Percentiles rank a stretch among this genome's conserved stretches.
Evolutionary conservation across 352 stramenopile species (phyloP).

Genomic region (Phytopythium cucurbitacearum): DNA sequence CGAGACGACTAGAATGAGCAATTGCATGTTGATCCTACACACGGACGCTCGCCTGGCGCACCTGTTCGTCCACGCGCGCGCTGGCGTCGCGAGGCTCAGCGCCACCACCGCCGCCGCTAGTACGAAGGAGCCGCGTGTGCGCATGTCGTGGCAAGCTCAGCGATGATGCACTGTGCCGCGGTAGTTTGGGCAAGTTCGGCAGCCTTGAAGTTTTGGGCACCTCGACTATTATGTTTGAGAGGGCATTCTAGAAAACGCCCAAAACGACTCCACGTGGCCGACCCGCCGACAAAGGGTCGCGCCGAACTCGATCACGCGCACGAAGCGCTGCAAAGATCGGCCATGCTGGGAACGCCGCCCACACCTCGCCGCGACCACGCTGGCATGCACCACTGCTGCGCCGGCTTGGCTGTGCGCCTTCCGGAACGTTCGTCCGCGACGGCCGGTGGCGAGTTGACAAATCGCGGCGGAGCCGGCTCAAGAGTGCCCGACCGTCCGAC

Average conservation of each 20-base stretch:
- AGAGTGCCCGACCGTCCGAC: too few relatives aligned
- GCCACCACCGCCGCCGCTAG: conserved; percentile 9
- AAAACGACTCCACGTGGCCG: conserved; percentile 10
- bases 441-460: too few relatives aligned
- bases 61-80: conserved; percentile 52
- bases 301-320: too few relatives aligned
- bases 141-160: conserved; percentile 1
- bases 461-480: too few relatives aligned
- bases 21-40: neutral
- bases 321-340: neutral
- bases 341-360: too few relatives aligned
- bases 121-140: conserved; percentile 1
- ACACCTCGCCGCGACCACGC: too few relatives aligned
- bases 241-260: conserved; percentile 29
- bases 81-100: conserved; percentile 10
- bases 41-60: conserved; percentile 3
- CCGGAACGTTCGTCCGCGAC: too few relatives aligned
- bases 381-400: too few relatives aligned
- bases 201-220: conserved; percentile 20
- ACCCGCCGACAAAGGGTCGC: neutral
- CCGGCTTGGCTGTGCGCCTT: too few relatives aligned
- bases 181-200: neutral
- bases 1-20: neutral
- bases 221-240: conserved; percentile 1
- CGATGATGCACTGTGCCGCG: neutral